phyloP scores from a whole-genome alignment of 208 protist species.

The Acanthamoeba triangularis region DNA sequence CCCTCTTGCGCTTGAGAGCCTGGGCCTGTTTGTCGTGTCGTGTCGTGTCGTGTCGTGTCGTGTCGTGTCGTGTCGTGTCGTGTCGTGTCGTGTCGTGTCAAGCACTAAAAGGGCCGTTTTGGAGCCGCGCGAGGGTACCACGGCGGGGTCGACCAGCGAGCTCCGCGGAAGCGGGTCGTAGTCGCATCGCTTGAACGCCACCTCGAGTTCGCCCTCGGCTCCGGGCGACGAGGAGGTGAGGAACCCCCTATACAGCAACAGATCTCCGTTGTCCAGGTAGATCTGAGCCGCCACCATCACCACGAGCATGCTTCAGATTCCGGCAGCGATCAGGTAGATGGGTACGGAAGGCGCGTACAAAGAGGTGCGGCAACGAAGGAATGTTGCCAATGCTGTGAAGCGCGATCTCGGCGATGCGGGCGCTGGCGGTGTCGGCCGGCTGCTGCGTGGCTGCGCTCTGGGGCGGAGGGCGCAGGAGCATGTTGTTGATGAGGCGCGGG shows the following conservation, averaged over 20 bases:
- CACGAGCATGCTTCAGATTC: not conserved
- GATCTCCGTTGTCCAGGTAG: conserved; percentile 3
- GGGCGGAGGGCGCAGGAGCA: not conserved
- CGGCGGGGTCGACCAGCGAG: not conserved
- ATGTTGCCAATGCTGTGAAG: conserved; percentile 68
- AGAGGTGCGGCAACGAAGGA: conserved; percentile 44
- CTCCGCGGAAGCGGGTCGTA: not conserved
- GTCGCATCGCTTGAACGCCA: conserved; percentile 58
- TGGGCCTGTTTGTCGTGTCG: not conserved
- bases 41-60: too few species aligned
- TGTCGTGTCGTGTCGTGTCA: too few species aligned
- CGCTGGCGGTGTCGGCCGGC: not conserved
- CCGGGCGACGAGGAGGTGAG: not conserved
- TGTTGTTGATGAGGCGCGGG: conserved; percentile 10
- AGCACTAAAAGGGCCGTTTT: not conserved
- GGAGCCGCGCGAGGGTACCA: not conserved
- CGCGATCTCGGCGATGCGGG: conserved; percentile 19
- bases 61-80: too few species aligned
- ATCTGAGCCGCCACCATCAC: not conserved
- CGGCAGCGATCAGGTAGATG: not conserved
- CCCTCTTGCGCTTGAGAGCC: not conserved
- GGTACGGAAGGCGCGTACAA: not conserved
- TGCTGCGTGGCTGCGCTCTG: not conserved
- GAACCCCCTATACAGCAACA: conserved; percentile 51
- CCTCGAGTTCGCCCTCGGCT: not conserved